These are phyloP conservation scores for Colletotrichum orbiculare DNA, from an alignment of 2,329 filamentous ascomycete species.

Conservation along the genomic window DNA sequence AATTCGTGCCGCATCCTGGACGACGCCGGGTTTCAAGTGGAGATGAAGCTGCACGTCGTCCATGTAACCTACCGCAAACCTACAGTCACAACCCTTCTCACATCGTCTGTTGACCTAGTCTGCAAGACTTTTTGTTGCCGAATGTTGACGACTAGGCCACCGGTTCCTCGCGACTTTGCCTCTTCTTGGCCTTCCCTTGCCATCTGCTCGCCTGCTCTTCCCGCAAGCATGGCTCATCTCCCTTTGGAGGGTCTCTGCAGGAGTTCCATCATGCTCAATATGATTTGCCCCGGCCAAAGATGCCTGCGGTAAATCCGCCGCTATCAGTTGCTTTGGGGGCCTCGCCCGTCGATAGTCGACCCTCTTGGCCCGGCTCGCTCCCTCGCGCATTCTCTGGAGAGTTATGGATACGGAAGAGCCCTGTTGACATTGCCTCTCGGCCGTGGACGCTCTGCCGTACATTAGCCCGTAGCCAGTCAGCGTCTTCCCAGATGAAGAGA, in stretches of 20 bases:
- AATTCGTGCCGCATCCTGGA: slow-evolving; percentile 23
- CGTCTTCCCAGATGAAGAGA: background rate
- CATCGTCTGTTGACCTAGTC: background rate
- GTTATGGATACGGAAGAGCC: slow-evolving; percentile 18
- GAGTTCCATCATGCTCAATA: background rate
- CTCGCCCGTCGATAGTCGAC: slow-evolving; percentile 13
- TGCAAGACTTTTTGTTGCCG: background rate
- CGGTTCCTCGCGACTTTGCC: background rate
- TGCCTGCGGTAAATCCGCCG: slow-evolving; percentile 2
- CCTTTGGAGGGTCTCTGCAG: slow-evolving; percentile 10
- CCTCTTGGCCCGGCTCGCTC: slow-evolving; percentile 3
- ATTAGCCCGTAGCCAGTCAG: background rate
- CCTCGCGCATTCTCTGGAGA: slow-evolving; percentile 1
- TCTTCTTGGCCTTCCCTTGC: background rate
- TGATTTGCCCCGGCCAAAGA: slow-evolving; percentile 3
- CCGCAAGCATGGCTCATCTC: slow-evolving; percentile 29
- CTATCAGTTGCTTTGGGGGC: slow-evolving; percentile 11
- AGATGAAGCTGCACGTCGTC: slow-evolving; percentile 22
- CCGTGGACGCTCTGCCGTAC: slow-evolving; percentile 21
- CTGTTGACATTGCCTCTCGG: slow-evolving; percentile 18
- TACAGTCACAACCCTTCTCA: background rate
- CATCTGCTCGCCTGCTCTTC: background rate
- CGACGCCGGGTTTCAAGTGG: slow-evolving; percentile 22
- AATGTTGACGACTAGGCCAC: background rate
- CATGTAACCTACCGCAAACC: too few relatives aligned